Conservation (phyloP, 768 basidiomycete species). For the Leccinellum luteum region DNA sequence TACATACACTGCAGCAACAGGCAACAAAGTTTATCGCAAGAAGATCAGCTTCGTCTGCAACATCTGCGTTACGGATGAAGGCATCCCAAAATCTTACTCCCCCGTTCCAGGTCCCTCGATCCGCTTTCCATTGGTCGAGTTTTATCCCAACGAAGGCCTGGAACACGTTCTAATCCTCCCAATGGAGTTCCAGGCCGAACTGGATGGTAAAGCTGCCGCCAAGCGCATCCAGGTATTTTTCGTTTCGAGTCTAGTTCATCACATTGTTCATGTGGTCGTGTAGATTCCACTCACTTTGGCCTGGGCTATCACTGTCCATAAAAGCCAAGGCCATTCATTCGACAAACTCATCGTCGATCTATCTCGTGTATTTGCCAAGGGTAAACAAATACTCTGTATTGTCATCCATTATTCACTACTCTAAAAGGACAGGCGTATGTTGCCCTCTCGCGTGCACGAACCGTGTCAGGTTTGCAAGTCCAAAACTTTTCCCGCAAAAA, state of each 20-base stretch:
- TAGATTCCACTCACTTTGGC: neutral
- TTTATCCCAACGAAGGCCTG: neutral
- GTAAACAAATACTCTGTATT: neutral
- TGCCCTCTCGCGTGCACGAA: too few relatives aligned
- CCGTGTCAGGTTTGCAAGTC: too few relatives aligned
- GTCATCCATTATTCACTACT: neutral
- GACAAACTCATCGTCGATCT: neutral
- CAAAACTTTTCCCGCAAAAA: too few relatives aligned
- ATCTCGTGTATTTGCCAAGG: neutral
- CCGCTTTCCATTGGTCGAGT: neutral
- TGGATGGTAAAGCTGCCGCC: neutral
- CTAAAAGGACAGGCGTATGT: neutral
- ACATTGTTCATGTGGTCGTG: neutral
- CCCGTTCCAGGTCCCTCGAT: too few relatives aligned
- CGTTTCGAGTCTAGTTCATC: neutral
- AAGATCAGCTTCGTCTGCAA: too few relatives aligned
- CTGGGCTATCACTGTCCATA: slow-evolving; percentile 2
- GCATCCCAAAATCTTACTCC: too few relatives aligned
- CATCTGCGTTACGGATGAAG: too few relatives aligned
- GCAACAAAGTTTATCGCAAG: too few relatives aligned
- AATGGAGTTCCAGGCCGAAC: neutral
- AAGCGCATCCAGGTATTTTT: neutral
- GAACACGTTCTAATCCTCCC: neutral
- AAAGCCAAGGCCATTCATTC: slow-evolving; percentile 4
- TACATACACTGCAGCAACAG: too few relatives aligned